These are phyloP conservation scores for Thielaviopsis punctulata DNA, from an alignment of 2,329 filamentous ascomycete genomes.

Conservation along the genomic window DNA sequence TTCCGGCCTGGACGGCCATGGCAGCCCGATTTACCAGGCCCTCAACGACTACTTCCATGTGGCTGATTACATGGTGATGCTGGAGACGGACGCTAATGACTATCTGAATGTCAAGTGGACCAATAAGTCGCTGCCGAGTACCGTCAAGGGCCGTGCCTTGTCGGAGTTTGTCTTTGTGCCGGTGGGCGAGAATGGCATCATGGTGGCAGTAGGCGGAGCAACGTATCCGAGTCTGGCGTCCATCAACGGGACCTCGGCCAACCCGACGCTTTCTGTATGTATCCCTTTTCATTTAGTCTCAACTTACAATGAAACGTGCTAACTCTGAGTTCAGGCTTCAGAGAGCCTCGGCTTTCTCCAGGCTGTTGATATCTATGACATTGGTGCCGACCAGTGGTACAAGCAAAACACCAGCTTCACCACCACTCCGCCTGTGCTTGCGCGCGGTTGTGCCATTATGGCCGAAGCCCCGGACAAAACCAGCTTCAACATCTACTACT, in stretches of 20 bases:
- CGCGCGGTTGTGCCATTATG: constrained; percentile 58
- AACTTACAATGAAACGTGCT: not conserved
- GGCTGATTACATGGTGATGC: constrained; percentile 38
- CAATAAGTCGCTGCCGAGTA: constrained; percentile 34
- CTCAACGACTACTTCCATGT: constrained; percentile 15
- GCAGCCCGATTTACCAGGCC: constrained; percentile 30
- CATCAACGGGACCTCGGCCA: constrained; percentile 20
- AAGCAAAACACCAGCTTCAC: constrained; percentile 40
- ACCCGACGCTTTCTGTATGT: not conserved
- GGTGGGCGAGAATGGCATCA: constrained; percentile 55
- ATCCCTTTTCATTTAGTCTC: not conserved
- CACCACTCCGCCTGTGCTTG: constrained; percentile 35
- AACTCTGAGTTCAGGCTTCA: constrained; percentile 16
- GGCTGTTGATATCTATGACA: constrained; percentile 61
- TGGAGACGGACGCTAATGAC: constrained; percentile 36
- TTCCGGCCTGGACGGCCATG: constrained; percentile 39
- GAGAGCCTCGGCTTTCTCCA: constrained; percentile 56
- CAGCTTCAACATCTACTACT: constrained; percentile 72
- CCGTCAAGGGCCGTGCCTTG: constrained; percentile 38
- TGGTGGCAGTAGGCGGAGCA: constrained; percentile 64
- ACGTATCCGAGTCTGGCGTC: constrained; percentile 32
- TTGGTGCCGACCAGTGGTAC: constrained; percentile 50
- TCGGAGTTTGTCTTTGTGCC: constrained; percentile 60
- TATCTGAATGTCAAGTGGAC: constrained; percentile 35
- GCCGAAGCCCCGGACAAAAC: constrained; percentile 53